These are phyloP conservation scores for Phyllosticta citriasiana DNA, from an alignment of 2,329 filamentous ascomycete genomes.

Conservation along the genomic window DNA sequence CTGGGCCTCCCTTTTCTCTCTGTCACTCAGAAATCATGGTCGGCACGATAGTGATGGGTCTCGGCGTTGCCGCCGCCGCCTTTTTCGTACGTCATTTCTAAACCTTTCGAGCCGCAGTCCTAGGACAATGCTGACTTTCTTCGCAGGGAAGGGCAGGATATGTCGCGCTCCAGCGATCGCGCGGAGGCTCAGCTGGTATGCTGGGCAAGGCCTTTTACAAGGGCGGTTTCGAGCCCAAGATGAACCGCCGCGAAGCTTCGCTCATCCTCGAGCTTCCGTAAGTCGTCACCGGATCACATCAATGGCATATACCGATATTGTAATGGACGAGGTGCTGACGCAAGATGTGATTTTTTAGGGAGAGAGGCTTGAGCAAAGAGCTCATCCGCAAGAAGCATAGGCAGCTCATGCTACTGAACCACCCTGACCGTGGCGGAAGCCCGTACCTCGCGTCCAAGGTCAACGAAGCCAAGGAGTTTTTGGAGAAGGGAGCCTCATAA, in stretches of 20 bases:
- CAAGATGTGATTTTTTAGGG: conserved; percentile 41
- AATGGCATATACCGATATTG: not conserved
- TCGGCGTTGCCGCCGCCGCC: conserved; percentile 54
- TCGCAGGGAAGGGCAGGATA: conserved; percentile 79
- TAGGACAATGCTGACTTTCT: conserved; percentile 12
- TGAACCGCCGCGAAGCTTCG: conserved; percentile 85
- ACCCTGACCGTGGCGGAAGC: conserved; percentile 92
- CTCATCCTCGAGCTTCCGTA: conserved; percentile 88
- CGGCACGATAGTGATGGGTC: conserved; percentile 48
- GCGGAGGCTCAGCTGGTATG: conserved; percentile 51
- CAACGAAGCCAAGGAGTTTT: conserved; percentile 93
- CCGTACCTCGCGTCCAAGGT: conserved; percentile 96
- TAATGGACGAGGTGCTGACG: not conserved
- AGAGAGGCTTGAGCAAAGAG: conserved; percentile 79
- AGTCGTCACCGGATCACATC: conserved; percentile 18
- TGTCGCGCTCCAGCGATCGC: conserved; percentile 75
- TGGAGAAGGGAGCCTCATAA: conserved; percentile 55
- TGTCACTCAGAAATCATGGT: conserved; percentile 38
- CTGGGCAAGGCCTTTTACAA: conserved; percentile 94
- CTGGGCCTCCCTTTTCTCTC: not conserved
- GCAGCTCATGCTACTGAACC: conserved; percentile 92
- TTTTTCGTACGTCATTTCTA: conserved; percentile 44
- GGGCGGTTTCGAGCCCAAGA: conserved; percentile 92
- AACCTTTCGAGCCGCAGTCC: not conserved
- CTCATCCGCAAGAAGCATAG: conserved; percentile 93